These are phyloP conservation scores for Krasilnikovozyma curviuscula DNA, from an alignment of 768 basidiomycete species.

Conservation along the genomic window DNA sequence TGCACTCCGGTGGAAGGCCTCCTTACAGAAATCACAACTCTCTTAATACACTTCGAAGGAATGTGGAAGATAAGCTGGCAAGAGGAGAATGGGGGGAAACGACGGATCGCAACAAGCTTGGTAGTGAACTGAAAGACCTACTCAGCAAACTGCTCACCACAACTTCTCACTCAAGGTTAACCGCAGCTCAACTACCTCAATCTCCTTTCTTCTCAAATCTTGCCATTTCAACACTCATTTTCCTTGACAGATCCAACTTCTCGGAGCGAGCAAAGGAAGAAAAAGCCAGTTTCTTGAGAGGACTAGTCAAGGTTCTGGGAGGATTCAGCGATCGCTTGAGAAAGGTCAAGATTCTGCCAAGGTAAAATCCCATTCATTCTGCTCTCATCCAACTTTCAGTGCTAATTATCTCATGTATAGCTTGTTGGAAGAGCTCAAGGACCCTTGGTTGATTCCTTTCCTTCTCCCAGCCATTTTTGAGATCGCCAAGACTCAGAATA, in stretches of 20 bases:
- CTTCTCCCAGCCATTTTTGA: slow-evolving; percentile 88
- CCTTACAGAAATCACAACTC: slow-evolving; percentile 63
- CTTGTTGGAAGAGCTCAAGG: slow-evolving; percentile 84
- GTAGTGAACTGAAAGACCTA: slow-evolving; percentile 19
- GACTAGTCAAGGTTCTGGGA: slow-evolving; percentile 35
- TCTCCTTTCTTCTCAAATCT: slow-evolving; percentile 87
- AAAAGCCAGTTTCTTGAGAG: slow-evolving; percentile 90
- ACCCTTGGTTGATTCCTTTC: slow-evolving; percentile 75
- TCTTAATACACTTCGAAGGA: slow-evolving; percentile 24
- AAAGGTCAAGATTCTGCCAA: slow-evolving; percentile 73
- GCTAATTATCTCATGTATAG: too few relatives aligned
- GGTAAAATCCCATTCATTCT: too few relatives aligned
- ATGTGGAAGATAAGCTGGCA: slow-evolving; percentile 22
- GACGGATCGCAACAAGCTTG: slow-evolving; percentile 19
- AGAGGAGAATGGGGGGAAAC: slow-evolving; percentile 22
- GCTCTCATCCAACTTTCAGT: too few relatives aligned
- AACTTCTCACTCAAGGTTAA: slow-evolving; percentile 68
- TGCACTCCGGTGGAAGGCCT: slow-evolving; percentile 68
- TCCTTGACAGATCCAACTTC: slow-evolving; percentile 86
- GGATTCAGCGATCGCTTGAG: slow-evolving; percentile 79
- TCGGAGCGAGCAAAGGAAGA: slow-evolving; percentile 85
- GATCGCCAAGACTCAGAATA: slow-evolving; percentile 57
- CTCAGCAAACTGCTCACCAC: slow-evolving; percentile 47
- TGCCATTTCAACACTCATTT: slow-evolving; percentile 86
- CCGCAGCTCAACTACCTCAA: slow-evolving; percentile 57